These are phyloP conservation scores for Microdochium bolleyi DNA, from an alignment of 2,329 filamentous ascomycete genomes.

Conservation along the genomic window DNA sequence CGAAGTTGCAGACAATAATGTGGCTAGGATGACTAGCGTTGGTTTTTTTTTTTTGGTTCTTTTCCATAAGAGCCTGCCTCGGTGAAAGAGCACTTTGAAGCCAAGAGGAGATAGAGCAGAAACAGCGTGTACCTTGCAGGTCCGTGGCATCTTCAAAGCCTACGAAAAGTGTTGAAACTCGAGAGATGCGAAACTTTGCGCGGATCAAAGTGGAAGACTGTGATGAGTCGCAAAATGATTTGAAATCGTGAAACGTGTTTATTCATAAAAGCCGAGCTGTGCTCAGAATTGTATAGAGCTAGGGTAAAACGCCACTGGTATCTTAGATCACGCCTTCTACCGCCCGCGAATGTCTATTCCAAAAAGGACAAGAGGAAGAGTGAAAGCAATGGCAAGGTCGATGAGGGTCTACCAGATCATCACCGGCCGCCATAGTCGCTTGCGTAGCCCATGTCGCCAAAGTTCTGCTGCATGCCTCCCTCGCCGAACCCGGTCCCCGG, in stretches of 20 bases:
- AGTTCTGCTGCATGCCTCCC: slow-evolving; percentile 47
- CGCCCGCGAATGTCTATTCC: background rate
- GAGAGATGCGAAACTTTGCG: too few species aligned
- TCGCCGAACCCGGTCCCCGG: slow-evolving; percentile 52
- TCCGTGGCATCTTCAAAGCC: too few species aligned
- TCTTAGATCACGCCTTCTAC: background rate
- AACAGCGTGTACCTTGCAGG: too few species aligned
- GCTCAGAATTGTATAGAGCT: background rate
- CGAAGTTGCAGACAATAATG: too few species aligned
- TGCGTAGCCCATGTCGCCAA: slow-evolving; percentile 43
- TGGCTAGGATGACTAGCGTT: too few species aligned
- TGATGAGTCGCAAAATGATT: background rate
- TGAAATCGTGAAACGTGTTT: background rate
- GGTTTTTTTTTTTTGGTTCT: too few species aligned
- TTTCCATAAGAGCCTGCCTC: too few species aligned
- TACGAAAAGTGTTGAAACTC: too few species aligned
- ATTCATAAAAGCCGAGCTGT: background rate
- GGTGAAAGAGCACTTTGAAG: too few species aligned
- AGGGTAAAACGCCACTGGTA: background rate
- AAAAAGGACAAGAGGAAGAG: background rate
- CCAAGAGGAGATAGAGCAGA: too few species aligned
- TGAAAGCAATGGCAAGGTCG: background rate
- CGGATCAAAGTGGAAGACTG: too few species aligned
- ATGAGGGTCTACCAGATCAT: background rate
- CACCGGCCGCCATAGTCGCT: slow-evolving; percentile 43